Base-by-base conservation (phyloP, 352 stramenopile species). In the Aphanomyces cochlioides region DNA sequence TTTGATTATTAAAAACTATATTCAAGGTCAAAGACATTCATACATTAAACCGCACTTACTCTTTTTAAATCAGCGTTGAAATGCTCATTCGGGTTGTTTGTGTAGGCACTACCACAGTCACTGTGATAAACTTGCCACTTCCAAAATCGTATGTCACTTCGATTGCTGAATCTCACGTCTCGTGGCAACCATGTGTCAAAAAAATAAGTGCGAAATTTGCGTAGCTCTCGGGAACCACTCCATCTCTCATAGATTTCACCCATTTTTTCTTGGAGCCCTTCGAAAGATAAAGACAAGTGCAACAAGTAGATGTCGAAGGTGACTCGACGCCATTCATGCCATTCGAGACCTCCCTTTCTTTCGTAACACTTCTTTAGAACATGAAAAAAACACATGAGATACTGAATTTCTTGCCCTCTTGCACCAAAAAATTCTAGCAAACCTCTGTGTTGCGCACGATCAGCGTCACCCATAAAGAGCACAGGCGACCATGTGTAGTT, bases 141-240 rank as follows among this genome's bases (percentile, higher is more conserved):
- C 45, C 45, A 53, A 53, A 53, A 53, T 2, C 45, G 45, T 19
- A 19, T 15, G 13, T 19, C 45, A 53, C 2, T 15, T 15, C n/a
- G 13, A n/a, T 15, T 53, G 13, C 13, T n/a, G n/a, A n/a, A 53
- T 19, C 13, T 19, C 13, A 19, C 2, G 2, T 53, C 45, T 15
- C n/a, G n/a, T 19, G 45, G 45, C 45, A 53, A 19, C 45, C 45
- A 53, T 53, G 45, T 53, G 45, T 53, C n/a, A 53, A 53, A 53
- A 2, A 53, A 53, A 19, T 53, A 53, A 19, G 45, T 53, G 1
- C 45, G 45, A 2, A 53, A 53, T 19, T 53, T 53, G 13, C 1
- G 45, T 53, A 53, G 45, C 13, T 15, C n/a, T 15, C 45, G 45
- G 45, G 13, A n/a, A 19, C 45, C 45, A n/a, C n/a, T 19, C 45